Evolutionary conservation across 768 basidiomycete genomes (phyloP), one percentile per base, ranked within the genome.

Genomic region (Amanita thiersii): DNA sequence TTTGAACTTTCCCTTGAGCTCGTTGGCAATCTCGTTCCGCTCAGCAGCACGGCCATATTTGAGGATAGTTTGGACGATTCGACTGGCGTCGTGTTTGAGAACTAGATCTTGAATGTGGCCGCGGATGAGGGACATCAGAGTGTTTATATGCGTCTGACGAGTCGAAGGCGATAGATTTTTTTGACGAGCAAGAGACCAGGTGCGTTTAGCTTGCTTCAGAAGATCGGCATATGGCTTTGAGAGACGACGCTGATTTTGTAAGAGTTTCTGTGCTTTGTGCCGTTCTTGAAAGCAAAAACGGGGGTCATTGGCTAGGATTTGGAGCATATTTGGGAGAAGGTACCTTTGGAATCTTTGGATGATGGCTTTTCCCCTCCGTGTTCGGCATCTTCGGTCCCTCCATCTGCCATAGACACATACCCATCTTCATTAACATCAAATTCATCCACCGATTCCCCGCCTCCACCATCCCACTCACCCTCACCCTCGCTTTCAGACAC

Each of bases 1-100:
- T 54, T 69, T 75, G 55, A 81, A 94, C 42, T 72, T 70, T 1
- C 90, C 90, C 56, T 86, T 82, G 36, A 96, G 69, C 61, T 96
- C 92, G 7, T 60, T 60, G 0, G 89, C 92, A 36, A 96, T 73
- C 56, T 88, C 81, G 30, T 87, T 76, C 33, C 90, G 61, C 58
- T 93, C 84, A 47, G 68, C 67, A 51, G 71, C 82, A 14, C 75
- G 69, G 3, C 92, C 92, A 45, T 84, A 77, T 54, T 86, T 92
- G 36, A 94, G 84, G 9, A 86, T 66, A 0, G 79, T 85, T 57
- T 86, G 84, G 15, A 86, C 75, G 46, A 89, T 89, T 49, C 82
- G 75, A 53, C 88, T 90, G 5, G 89, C 90, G 58, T 94, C 90
- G 53, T 94, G 92, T 59, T 92, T 94, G 56, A 88, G 74, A 1